Conservation (phyloP, 257 asterid species). For the Solanum appendiculatum region DNA sequence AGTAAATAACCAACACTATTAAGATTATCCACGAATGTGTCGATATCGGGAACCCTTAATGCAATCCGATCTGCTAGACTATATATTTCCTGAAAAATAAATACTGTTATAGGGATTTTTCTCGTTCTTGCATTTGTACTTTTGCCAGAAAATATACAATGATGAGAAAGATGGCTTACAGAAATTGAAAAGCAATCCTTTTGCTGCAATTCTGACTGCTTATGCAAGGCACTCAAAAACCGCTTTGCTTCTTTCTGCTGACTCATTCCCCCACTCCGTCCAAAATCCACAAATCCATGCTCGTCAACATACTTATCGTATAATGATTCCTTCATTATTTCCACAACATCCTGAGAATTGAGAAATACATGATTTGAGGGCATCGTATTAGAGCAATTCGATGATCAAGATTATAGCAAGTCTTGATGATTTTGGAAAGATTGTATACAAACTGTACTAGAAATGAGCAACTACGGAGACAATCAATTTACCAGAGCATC, state of each 20-base stretch:
- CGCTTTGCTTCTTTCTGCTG: constrained; percentile 96
- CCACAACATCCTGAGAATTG: constrained; percentile 73
- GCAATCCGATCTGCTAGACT: constrained; percentile 76
- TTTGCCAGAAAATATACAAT: background rate
- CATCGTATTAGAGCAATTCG: background rate
- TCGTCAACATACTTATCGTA: constrained; percentile 94
- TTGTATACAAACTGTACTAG: background rate
- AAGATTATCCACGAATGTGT: constrained; percentile 69
- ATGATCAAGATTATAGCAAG: background rate
- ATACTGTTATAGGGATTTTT: constrained; percentile 5
- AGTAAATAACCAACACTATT: constrained; percentile 82
- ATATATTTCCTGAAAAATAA: constrained; percentile 62
- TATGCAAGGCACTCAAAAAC: constrained; percentile 72
- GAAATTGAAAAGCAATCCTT: constrained; percentile 86
- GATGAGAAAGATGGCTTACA: constrained; percentile 26
- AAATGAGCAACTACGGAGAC: background rate
- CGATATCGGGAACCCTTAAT: constrained; percentile 81
- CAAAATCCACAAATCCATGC: constrained; percentile 88
- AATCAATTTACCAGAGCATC: constrained; percentile 72
- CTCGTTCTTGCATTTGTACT: background rate
- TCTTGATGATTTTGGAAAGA: background rate
- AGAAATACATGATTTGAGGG: background rate
- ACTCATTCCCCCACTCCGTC: constrained; percentile 98
- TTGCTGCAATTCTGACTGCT: constrained; percentile 75
- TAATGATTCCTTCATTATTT: constrained; percentile 92